Evolutionary conservation across 2,329 filamentous ascomycete species (phyloP).

Genomic region (Fusarium begoniae): DNA sequence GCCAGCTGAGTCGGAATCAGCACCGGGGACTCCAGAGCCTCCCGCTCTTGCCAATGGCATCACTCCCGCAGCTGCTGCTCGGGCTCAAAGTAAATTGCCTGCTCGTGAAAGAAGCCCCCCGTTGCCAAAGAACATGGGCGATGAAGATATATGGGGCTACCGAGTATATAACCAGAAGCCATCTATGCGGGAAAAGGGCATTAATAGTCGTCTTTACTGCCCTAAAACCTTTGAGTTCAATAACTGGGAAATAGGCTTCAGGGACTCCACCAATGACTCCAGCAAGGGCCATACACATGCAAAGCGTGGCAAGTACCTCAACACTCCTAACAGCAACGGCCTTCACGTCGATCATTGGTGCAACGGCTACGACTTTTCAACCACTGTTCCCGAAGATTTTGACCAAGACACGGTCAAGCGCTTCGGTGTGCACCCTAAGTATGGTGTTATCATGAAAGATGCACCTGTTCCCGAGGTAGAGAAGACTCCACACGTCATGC

Average conservation of each 20-base stretch:
- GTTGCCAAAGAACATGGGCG: slow-evolving; percentile 52
- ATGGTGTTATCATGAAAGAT: slow-evolving; percentile 60
- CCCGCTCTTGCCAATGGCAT: slow-evolving; percentile 41
- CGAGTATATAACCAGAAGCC: slow-evolving; percentile 55
- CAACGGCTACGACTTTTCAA: slow-evolving; percentile 62
- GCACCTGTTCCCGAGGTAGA: slow-evolving; percentile 58
- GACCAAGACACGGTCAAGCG: slow-evolving; percentile 60
- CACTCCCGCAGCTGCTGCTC: slow-evolving; percentile 36
- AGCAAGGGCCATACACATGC: slow-evolving; percentile 62
- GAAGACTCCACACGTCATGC: slow-evolving; percentile 53
- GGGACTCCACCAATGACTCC: slow-evolving; percentile 66
- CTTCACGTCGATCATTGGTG: slow-evolving; percentile 65
- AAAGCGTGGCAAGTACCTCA: slow-evolving; percentile 63
- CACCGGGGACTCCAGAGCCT: slow-evolving; percentile 50
- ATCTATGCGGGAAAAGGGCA: slow-evolving; percentile 52
- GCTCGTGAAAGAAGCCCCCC: slow-evolving; percentile 51
- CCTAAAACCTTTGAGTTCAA: slow-evolving; percentile 60
- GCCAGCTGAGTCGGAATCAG: slow-evolving; percentile 49
- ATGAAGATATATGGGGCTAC: slow-evolving; percentile 63
- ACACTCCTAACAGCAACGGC: slow-evolving; percentile 62
- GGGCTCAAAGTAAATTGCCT: slow-evolving; percentile 42
- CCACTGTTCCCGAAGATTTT: slow-evolving; percentile 59
- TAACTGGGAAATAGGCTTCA: slow-evolving; percentile 66
- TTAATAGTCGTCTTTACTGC: slow-evolving; percentile 63
- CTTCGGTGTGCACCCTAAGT: slow-evolving; percentile 61